Evolutionary conservation across 2,329 filamentous ascomycete species (phyloP), one percentile per base, ranked within the genome.

Genomic region (Cylindrodendrum hubeiense): DNA sequence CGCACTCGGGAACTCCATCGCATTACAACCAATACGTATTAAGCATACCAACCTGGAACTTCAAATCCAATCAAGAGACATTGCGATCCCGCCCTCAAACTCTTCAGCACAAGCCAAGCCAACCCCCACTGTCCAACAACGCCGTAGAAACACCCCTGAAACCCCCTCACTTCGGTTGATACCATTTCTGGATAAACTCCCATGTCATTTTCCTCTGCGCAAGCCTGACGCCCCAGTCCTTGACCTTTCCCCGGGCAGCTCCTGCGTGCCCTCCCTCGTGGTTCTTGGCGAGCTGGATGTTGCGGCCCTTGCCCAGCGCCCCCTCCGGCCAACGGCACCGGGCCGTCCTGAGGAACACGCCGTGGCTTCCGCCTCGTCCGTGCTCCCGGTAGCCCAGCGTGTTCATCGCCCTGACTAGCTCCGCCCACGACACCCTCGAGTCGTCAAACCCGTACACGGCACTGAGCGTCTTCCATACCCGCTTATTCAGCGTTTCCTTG

Each of bases 401-500:
- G 17, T 34, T 49, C 61, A 71, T 60, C 24, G 62, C 64, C 19
- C 53, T 24, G 17, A 47, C 41, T 22, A 66, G 4, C 7, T 71
- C 64, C 13, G 24, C 43, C 65, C 67, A 60, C 28, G 51, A 52
- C 24, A 60, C 51, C 41, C 22, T 22, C 9, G 19, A n/a, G 12
- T 44, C 33, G 19, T 39, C 47, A 5, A 21, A 26, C 10, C 60
- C 67, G 37, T 65, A 52, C 22, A 72, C 30, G 33, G 51, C 43
- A 37, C 26, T 34, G 3, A 68, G 47, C 10, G 69, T 71, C 3
- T 33, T 52, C 67, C 66, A 71, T 3, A 59, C 47, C 2, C 64
- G 52, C 51, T 73, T 73, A 24, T 66, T 69, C 5, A 74, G 65
- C n/a, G 28, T 1, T 8, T 15, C 24, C 22, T 54, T 63, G 10